These are phyloP conservation scores for Albatrellus ellisii DNA, from an alignment of 768 basidiomycete species.

Conservation along the genomic window DNA sequence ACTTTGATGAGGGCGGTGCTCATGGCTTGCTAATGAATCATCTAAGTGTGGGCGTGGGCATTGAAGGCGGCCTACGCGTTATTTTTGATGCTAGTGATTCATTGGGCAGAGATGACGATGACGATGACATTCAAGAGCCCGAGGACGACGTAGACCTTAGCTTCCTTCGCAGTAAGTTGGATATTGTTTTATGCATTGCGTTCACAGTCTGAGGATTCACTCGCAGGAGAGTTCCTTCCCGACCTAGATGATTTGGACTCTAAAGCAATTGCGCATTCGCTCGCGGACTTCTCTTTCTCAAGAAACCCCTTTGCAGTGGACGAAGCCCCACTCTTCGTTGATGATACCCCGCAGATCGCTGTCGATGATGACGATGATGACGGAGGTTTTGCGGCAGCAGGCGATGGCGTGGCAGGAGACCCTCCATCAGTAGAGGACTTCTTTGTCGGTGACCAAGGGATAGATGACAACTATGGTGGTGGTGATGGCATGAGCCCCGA, in stretches of 20 bases:
- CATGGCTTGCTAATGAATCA: constrained; percentile 97
- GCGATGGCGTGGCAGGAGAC: constrained; percentile 25
- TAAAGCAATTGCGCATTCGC: constrained; percentile 69
- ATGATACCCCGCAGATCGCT: constrained; percentile 30
- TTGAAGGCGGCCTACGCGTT: constrained; percentile 74
- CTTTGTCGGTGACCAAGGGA: constrained; percentile 49
- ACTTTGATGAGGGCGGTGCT: constrained; percentile 98
- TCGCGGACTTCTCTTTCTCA: constrained; percentile 74
- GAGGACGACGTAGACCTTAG: constrained; percentile 55
- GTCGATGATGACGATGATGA: constrained; percentile 34
- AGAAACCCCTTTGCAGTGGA: constrained; percentile 51
- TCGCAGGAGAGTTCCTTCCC: constrained; percentile 53
- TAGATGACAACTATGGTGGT: constrained; percentile 32
- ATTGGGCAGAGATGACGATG: constrained; percentile 55
- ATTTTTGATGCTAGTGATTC: constrained; percentile 96
- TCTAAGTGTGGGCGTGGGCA: constrained; percentile 60
- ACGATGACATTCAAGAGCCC: constrained; percentile 56
- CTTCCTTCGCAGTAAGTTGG: constrained; percentile 40
- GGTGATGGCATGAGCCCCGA: constrained; percentile 14
- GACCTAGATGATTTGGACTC: constrained; percentile 47
- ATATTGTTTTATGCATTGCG: not conserved
- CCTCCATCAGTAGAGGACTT: constrained; percentile 42
- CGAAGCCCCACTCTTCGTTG: constrained; percentile 45
- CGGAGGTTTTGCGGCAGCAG: constrained; percentile 24
- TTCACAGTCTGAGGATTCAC: constrained; percentile 5